Conservation (phyloP, 441 rosid genomes). For the Adansonia gregorii region DNA sequence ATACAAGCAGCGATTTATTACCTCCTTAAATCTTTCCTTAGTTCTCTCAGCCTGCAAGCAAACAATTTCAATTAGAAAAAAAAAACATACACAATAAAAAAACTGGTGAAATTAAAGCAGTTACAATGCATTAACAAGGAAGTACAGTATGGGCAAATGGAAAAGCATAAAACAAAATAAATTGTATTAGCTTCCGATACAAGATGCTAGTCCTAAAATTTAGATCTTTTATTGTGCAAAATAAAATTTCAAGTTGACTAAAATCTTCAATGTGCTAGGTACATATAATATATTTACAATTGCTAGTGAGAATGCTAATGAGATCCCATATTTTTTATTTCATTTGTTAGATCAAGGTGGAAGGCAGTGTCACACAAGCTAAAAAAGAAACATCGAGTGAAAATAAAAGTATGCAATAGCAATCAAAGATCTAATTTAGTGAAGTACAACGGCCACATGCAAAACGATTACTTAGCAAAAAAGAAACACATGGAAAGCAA, state of each 20-base stretch:
- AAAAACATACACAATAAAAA: not conserved
- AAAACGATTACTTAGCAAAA: not conserved
- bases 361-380: not conserved
- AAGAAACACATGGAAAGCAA: not conserved
- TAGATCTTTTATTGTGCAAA: not conserved
- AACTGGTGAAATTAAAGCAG: not conserved
- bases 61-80: conserved; percentile 25
- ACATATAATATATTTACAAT: not conserved
- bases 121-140: not conserved
- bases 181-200: not conserved
- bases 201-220: not conserved
- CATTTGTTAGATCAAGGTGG: not conserved
- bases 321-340: not conserved
- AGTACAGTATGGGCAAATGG: not conserved
- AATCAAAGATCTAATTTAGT: not conserved
- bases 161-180: conserved; percentile 3
- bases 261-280: not conserved
- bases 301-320: not conserved
- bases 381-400: not conserved
- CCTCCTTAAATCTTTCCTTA: conserved; percentile 72
- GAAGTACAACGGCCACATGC: not conserved
- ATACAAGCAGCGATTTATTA: conserved; percentile 28
- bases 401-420: not conserved
- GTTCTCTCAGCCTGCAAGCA: conserved; percentile 62
- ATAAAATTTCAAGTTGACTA: not conserved